phyloP scores from a whole-genome alignment of 345 rosid genomes.

The Eutrema japonicum region DNA sequence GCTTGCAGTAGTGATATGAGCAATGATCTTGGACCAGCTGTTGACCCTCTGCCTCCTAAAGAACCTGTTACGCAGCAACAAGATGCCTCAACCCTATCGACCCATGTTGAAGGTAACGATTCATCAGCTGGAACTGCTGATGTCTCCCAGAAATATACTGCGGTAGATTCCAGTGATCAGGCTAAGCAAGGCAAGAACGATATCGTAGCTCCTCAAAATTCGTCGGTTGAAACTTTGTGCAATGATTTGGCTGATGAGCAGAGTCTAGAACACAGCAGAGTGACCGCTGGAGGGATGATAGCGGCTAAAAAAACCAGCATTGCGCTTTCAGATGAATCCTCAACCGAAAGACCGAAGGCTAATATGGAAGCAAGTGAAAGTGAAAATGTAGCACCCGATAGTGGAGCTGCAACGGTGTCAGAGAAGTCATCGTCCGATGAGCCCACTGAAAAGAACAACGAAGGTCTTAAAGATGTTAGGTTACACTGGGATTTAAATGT shows the following conservation, averaged over 20 bases:
- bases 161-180: conserved; percentile 12
- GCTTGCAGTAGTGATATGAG: conserved; percentile 51
- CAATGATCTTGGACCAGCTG: conserved; percentile 33
- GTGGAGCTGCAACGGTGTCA: conserved; percentile 9
- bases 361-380: conserved; percentile 16
- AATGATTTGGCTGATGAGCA: neutral
- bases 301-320: neutral
- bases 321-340: conserved; percentile 26
- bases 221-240: neutral
- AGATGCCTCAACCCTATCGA: neutral
- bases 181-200: neutral
- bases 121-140: conserved; percentile 25
- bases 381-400: conserved; percentile 11
- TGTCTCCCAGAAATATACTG: conserved; percentile 29
- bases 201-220: neutral
- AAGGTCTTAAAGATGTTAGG: conserved; percentile 39
- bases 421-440: conserved; percentile 27
- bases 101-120: conserved; percentile 25
- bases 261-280: conserved; percentile 1
- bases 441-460: conserved; percentile 22
- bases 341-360: conserved; percentile 10
- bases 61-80: conserved; percentile 1
- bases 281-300: conserved; percentile 1
- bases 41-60: conserved; percentile 22
- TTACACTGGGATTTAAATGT: conserved; percentile 59